These are phyloP conservation scores for Diaporthe ampelina DNA, from an alignment of 2,329 filamentous ascomycete genomes.

Conservation along the genomic window DNA sequence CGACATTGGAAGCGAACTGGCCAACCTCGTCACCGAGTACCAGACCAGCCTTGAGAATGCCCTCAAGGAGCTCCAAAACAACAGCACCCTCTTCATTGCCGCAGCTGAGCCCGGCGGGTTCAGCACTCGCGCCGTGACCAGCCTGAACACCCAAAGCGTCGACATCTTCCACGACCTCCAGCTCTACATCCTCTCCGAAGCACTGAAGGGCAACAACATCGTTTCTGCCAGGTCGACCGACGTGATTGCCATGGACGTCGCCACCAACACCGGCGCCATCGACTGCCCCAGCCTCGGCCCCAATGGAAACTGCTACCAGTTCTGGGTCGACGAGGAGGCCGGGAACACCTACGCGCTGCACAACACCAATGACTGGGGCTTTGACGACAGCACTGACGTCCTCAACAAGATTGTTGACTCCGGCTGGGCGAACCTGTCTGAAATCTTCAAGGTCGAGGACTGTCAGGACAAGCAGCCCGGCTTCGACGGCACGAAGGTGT, in stretches of 20 bases:
- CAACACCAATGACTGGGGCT: conserved; percentile 25
- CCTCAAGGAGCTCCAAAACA: conserved; percentile 5
- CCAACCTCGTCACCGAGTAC: conserved; percentile 41
- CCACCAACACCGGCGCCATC: background rate
- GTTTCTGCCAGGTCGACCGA: conserved; percentile 12
- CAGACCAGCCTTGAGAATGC: conserved; percentile 11
- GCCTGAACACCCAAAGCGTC: conserved; percentile 24
- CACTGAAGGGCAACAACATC: conserved; percentile 14
- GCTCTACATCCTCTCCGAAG: conserved; percentile 15
- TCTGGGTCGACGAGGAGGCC: conserved; percentile 24
- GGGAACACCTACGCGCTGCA: conserved; percentile 19
- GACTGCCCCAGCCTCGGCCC: conserved; percentile 21
- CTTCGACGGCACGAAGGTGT: conserved; percentile 28
- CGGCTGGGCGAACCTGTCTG: conserved; percentile 13
- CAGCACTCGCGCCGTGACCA: conserved; percentile 27
- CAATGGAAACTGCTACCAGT: conserved; percentile 4
- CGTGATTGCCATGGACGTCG: conserved; percentile 7
- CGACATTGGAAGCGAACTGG: conserved; percentile 45
- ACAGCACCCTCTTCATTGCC: conserved; percentile 19
- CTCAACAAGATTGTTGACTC: conserved; percentile 29
- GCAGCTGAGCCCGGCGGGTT: conserved; percentile 15
- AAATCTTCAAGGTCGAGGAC: conserved; percentile 17
- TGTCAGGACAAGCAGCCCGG: conserved; percentile 25
- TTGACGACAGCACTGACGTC: conserved; percentile 1
- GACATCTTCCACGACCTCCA: conserved; percentile 31